Evolutionary conservation across 257 asterid species (phyloP), one percentile per base, ranked within the genome.

Genomic region (Primulina eburnea): DNA sequence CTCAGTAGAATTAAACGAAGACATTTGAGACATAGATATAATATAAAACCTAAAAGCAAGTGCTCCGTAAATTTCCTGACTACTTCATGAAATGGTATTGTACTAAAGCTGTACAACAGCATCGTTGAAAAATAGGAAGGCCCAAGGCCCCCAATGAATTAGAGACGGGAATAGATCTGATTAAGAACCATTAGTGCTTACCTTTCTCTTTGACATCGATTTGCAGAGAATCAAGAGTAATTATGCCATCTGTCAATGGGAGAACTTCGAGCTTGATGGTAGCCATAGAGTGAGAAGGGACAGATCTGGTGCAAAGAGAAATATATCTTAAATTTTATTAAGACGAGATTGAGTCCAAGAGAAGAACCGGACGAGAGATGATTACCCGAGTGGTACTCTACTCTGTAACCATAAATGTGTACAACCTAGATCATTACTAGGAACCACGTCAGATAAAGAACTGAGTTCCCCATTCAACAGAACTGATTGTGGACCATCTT

Each of bases 321-420:
- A 65, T 60, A 57, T 59, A 71, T 43, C 50, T 67, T 80, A 52
- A 76, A 76, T 21, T 32, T 47, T 12, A 43, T 26, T 5, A 40
- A 65, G 62, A 53, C 21, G 47, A 35, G 57, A 79, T 37, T 8
- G 43, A 73, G 72, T 67, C 30, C 52, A 71, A 43, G 3, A 52
- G 56, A 21, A 60, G 40, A 33, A 18, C 28, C 5, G 47, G 37
- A 26, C 9, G 11, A 73, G 74, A 67, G 67, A 75, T 71, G 40
- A 40, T 65, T 89, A 94, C 99, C 99, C 99, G 21, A 94, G 81
- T 5, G 97, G 99, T 69, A 91, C 98, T 84, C 96, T 83, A 73
- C 99, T 94, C 83, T 94, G 97, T 79, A 94, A 82, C 99, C 99
- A 94, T 72, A 94, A 82, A 81, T 94, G 99, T 60, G 97, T 81